Evolutionary conservation across 176 grass and related monocot genomes (phyloP).

Genomic region (Dendrocalamus sinicus): DNA sequence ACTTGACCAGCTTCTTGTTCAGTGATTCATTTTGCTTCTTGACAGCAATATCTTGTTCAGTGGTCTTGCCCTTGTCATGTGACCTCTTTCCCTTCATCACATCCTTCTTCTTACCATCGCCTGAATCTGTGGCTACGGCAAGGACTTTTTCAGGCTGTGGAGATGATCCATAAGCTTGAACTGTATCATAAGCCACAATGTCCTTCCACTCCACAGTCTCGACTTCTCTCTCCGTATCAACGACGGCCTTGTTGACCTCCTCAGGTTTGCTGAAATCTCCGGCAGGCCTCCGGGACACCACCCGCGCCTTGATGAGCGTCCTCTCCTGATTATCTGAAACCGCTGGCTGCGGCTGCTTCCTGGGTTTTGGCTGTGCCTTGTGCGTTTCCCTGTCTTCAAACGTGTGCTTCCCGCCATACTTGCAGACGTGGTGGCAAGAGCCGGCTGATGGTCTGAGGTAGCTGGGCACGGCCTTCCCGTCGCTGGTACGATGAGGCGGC

Average conservation of each 20-base stretch:
- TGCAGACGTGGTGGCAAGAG: constrained; percentile 75
- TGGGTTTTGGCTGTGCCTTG: neutral
- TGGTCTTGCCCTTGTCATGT: neutral
- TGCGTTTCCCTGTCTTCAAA: constrained; percentile 39
- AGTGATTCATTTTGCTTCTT: neutral
- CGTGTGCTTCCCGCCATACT: constrained; percentile 55
- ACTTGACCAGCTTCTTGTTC: constrained; percentile 37
- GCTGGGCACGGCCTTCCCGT: constrained; percentile 40
- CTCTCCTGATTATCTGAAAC: constrained; percentile 8
- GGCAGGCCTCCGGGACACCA: constrained; percentile 49
- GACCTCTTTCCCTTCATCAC: constrained; percentile 33
- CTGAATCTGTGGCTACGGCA: too few species aligned
- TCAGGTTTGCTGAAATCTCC: constrained; percentile 35
- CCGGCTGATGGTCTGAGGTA: constrained; percentile 64
- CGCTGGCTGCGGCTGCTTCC: constrained; percentile 38
- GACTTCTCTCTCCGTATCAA: neutral
- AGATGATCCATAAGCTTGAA: neutral
- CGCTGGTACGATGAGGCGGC: neutral
- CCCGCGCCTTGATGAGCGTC: constrained; percentile 45
- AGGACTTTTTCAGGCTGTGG: neutral
- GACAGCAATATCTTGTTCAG: neutral
- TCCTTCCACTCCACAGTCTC: constrained; percentile 66
- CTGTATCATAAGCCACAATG: constrained; percentile 50
- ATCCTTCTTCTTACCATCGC: constrained; percentile 11
- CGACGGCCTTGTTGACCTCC: neutral